Conservation (phyloP, 768 basidiomycete genomes). For the Tylopilus sp. region DNA sequence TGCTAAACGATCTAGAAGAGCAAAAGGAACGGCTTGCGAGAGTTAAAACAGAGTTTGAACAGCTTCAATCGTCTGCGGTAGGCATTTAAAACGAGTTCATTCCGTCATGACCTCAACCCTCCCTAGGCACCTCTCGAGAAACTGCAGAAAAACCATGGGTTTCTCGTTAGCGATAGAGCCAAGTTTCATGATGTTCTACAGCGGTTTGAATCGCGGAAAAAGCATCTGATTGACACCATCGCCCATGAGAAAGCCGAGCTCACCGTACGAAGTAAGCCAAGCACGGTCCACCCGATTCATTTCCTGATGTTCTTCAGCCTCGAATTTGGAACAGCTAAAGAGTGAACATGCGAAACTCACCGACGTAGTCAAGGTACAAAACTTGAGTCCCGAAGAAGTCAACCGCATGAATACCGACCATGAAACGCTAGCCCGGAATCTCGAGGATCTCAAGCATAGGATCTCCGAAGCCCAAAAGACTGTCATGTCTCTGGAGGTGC, state of each 20-base stretch:
- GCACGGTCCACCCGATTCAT: not conserved
- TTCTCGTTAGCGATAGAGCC: constrained; percentile 68
- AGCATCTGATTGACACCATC: constrained; percentile 64
- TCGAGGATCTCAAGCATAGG: constrained; percentile 76
- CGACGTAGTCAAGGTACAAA: constrained; percentile 77
- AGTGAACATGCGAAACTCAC: constrained; percentile 60
- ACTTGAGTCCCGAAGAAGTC: constrained; percentile 89
- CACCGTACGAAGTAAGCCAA: constrained; percentile 45
- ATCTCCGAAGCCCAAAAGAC: constrained; percentile 68
- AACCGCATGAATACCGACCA: constrained; percentile 88
- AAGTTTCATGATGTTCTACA: constrained; percentile 77
- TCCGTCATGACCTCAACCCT: not conserved
- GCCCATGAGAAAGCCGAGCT: constrained; percentile 66
- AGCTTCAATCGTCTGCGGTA: constrained; percentile 62
- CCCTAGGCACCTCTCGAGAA: constrained; percentile 59
- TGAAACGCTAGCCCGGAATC: constrained; percentile 65
- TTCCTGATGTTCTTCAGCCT: constrained; percentile 37
- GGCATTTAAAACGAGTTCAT: constrained; percentile 3
- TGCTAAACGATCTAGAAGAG: constrained; percentile 60
- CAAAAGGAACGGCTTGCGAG: constrained; percentile 46
- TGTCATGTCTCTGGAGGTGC: constrained; percentile 80
- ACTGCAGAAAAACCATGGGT: constrained; percentile 57
- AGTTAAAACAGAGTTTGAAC: constrained; percentile 51
- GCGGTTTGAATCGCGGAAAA: constrained; percentile 65
- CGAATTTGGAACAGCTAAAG: constrained; percentile 60